A percentile compares a stretch with the other conserved stretches of the same genome.
These are phyloP conservation scores for Alternaria triticimaculans DNA, from an alignment of 2,329 filamentous ascomycete species.

Conservation along the genomic window DNA sequence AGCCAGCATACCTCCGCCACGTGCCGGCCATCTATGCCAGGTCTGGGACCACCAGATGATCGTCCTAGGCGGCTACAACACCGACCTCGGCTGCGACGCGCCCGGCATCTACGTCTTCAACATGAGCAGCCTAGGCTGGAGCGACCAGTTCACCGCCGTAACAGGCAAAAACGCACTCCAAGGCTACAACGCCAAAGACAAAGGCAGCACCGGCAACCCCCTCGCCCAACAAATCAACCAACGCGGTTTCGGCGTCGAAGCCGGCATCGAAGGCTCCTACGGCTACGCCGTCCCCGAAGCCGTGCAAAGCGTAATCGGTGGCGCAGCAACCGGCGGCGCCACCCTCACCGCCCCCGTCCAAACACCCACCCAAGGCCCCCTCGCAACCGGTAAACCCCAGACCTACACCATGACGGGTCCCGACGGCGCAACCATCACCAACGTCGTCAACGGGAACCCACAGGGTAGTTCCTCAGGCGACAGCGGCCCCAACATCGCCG, in stretches of 20 bases:
- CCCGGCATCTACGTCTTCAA: constrained; percentile 81
- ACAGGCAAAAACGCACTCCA: constrained; percentile 61
- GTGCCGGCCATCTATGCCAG: constrained; percentile 78
- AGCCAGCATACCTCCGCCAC: constrained; percentile 59
- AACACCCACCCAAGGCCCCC: constrained; percentile 70
- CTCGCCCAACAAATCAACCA: constrained; percentile 62
- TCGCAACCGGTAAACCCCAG: constrained; percentile 72
- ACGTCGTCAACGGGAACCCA: constrained; percentile 42
- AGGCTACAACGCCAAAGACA: constrained; percentile 33
- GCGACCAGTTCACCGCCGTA: constrained; percentile 71
- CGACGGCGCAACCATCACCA: constrained; percentile 51
- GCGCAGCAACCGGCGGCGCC: constrained; percentile 70
- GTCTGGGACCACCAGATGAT: constrained; percentile 84
- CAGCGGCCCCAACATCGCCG: constrained; percentile 57
- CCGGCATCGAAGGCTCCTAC: constrained; percentile 64
- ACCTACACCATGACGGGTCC: constrained; percentile 68
- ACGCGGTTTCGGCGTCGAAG: constrained; percentile 58
- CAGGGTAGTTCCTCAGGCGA: constrained; percentile 12
- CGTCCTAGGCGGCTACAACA: constrained; percentile 73
- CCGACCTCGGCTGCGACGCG: constrained; percentile 67
- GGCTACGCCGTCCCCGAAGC: constrained; percentile 74
- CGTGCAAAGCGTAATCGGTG: constrained; percentile 72
- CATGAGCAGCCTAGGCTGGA: constrained; percentile 72
- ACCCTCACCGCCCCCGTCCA: constrained; percentile 69
- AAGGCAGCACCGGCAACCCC: constrained; percentile 49